Base-by-base conservation (phyloP, 2,329 filamentous ascomycete species). In the Colletotrichum euphorbiae region DNA sequence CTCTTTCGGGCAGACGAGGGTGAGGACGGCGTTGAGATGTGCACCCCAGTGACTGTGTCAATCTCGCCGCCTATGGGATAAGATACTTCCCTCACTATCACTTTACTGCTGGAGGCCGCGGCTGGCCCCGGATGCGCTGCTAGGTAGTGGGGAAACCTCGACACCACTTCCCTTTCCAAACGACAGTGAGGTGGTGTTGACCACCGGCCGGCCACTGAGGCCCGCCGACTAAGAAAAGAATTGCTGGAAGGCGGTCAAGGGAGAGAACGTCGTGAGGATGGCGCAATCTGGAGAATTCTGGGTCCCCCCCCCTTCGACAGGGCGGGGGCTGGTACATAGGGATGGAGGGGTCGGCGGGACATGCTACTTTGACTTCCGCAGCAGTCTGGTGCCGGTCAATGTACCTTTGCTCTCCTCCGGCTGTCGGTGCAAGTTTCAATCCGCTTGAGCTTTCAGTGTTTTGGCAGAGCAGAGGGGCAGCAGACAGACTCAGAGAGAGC, bases 241-340 rank as follows among this genome's bases (percentile, higher is more conserved):
- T 43, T 55, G 65, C 15, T 48, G 61, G 62, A 54, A 69, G 61
- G 66, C 66, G 66, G 65, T 65, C 65, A 68, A 64, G 60, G 52
- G 52, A 46, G 43, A 33, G 7, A 7, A 65, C 38, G 65, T 60
- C 61, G 65, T 31, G 54, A 59, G 61, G 54, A 69, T 69, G 66
- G 66, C 55, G 66, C 66, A 69, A 69, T 69, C 66, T 69, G 66
- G 66, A 69, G 66, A 69, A 69, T 65, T 69, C 43, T 55, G 66
- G 66, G 58, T 46, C 33, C 61, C 48, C 66, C 54, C 54, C 31
- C 48, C 31, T 33, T 65, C 66, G 48, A 65, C 66, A 66, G 66
- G 66, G 66, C 24, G 2, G 61, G 66, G 66, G 66, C 24, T 3
- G 61, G 61, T 69, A 69, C 66, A 51, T 59, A 11, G 38, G 40